phyloP scores from a whole-genome alignment of 208 protist species.

The Acanthamoeba rhysodes region DNA sequence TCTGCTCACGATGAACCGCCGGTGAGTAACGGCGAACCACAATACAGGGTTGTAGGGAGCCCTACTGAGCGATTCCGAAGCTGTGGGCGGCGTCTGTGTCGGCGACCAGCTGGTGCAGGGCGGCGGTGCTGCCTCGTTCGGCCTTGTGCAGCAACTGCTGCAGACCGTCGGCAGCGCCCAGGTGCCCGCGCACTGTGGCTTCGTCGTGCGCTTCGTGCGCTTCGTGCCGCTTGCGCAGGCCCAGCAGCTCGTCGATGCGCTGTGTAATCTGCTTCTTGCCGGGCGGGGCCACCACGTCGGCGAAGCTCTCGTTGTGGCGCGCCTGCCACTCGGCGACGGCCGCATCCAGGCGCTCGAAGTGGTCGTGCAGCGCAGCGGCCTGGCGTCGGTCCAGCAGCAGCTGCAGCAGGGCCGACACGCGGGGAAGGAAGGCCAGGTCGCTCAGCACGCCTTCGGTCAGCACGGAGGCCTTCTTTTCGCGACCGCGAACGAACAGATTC shows the following conservation, averaged over 20 bases:
- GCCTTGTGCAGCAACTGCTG: not conserved
- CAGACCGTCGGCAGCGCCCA: not conserved
- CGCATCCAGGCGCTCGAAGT: not conserved
- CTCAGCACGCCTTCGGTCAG: not conserved
- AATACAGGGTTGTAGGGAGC: not conserved
- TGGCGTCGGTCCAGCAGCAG: not conserved
- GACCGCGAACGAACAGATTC: not conserved
- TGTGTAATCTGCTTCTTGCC: conserved; percentile 18
- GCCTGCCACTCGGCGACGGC: conserved; percentile 1
- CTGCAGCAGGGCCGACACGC: not conserved
- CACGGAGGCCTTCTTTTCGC: not conserved
- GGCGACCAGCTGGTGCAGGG: not conserved
- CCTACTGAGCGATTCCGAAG: not conserved
- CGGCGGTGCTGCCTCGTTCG: not conserved
- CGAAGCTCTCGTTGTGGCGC: not conserved
- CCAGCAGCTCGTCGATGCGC: conserved; percentile 28
- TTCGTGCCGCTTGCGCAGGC: not conserved
- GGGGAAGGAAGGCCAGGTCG: not conserved
- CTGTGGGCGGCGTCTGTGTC: not conserved
- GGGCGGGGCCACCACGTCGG: not conserved
- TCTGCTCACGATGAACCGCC: not conserved
- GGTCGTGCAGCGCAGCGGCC: not conserved
- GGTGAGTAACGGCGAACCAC: not conserved
- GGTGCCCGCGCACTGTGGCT: not conserved
- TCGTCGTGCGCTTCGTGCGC: not conserved